phyloP scores from a whole-genome alignment of 2,329 filamentous ascomycete species.

The Ceratocystiopsis sp. region DNA sequence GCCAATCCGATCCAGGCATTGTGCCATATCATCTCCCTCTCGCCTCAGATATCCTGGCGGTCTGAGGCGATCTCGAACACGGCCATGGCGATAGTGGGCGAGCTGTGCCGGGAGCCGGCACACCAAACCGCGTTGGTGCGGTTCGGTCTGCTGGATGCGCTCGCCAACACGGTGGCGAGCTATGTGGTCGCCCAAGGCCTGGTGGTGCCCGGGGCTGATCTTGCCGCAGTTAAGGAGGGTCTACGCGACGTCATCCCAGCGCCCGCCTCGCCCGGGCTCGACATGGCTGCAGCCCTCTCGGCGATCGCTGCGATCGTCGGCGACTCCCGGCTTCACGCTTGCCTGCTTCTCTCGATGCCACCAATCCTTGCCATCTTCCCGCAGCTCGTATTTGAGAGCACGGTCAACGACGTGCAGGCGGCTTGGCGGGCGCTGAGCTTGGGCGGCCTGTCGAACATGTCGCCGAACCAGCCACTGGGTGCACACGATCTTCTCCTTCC shows the following conservation, averaged over 20 bases:
- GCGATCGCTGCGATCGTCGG: constrained; percentile 62
- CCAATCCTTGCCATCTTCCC: constrained; percentile 55
- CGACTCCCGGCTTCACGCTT: constrained; percentile 62
- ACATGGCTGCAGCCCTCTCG: constrained; percentile 54
- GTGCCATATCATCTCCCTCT: constrained; percentile 45
- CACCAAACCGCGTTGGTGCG: constrained; percentile 59
- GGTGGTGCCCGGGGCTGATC: constrained; percentile 48
- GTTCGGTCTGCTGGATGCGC: constrained; percentile 57
- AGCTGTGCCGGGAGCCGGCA: constrained; percentile 48
- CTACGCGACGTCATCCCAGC: constrained; percentile 41
- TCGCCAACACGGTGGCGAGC: constrained; percentile 56
- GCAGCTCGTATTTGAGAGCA: constrained; percentile 32
- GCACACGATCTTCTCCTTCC: constrained; percentile 53
- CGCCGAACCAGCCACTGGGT: constrained; percentile 27
- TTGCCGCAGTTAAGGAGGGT: constrained; percentile 34
- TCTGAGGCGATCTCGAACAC: constrained; percentile 37
- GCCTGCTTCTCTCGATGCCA: constrained; percentile 51
- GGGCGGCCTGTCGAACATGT: constrained; percentile 29
- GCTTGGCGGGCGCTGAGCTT: constrained; percentile 37
- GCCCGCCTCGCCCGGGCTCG: constrained; percentile 39
- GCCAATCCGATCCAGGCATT: constrained; percentile 33
- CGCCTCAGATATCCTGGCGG: constrained; percentile 20
- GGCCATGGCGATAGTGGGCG: constrained; percentile 32
- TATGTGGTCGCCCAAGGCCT: constrained; percentile 52
- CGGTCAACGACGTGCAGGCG: constrained; percentile 28